Percentiles rank a stretch among this genome's conserved stretches.
These are phyloP conservation scores for Monotropa hypopitys DNA, from an alignment of 179 eudicot genomes.

Conservation along the genomic window DNA sequence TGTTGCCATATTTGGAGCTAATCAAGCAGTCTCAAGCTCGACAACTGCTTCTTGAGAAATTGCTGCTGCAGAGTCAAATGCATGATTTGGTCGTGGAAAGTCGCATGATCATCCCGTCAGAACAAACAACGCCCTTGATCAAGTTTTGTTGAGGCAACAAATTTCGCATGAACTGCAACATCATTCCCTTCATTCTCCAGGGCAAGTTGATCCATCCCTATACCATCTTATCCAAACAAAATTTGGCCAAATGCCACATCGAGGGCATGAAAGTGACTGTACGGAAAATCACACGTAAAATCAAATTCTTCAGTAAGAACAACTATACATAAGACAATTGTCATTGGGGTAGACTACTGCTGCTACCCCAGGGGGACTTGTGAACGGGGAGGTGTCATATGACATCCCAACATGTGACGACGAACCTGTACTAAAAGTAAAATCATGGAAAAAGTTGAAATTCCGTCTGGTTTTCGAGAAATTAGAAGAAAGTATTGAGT, in stretches of 20 bases:
- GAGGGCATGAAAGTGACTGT: constrained; percentile 53
- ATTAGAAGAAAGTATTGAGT: too few relatives aligned
- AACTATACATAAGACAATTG: constrained; percentile 53
- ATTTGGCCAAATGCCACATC: constrained; percentile 47
- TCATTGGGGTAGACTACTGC: constrained; percentile 46
- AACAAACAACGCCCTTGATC: constrained; percentile 35
- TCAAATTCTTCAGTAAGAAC: constrained; percentile 67
- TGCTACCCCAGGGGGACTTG: too few relatives aligned
- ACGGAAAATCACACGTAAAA: constrained; percentile 54
- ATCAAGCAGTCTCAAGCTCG: constrained; percentile 54
- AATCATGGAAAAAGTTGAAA: too few relatives aligned
- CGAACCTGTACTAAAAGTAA: too few relatives aligned
- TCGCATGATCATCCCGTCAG: constrained; percentile 49
- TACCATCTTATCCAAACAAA: constrained; percentile 72
- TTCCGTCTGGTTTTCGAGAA: too few relatives aligned
- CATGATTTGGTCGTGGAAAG: constrained; percentile 45
- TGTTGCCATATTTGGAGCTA: too few relatives aligned
- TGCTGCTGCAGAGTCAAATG: constrained; percentile 38
- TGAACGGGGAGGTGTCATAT: too few relatives aligned
- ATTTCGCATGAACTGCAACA: constrained; percentile 59
- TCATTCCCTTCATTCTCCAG: constrained; percentile 39
- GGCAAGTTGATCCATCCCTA: constrained; percentile 52
- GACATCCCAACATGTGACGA: too few relatives aligned
- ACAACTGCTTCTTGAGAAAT: constrained; percentile 57
- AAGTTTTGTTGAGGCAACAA: constrained; percentile 58